phyloP scores from a whole-genome alignment of 2,329 filamentous ascomycete species.

The Westerdykella aurantiaca region DNA sequence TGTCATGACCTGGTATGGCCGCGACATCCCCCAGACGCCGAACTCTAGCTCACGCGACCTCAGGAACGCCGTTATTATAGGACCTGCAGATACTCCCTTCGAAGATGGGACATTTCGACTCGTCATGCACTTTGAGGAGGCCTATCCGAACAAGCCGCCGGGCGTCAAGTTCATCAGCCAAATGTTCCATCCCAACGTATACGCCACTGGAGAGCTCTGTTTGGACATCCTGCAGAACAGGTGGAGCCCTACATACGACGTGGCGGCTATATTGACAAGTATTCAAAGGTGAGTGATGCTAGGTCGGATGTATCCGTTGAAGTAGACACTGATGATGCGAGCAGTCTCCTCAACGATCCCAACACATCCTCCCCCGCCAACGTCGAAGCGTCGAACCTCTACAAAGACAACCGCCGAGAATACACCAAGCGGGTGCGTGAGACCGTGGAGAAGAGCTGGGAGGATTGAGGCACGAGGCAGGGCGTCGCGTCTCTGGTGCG shows the following conservation, averaged over 20 bases:
- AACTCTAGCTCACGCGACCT: constrained; percentile 20
- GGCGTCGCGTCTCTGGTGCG: not conserved
- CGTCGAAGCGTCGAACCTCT: constrained; percentile 94
- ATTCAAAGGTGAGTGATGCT: constrained; percentile 72
- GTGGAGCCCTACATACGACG: constrained; percentile 98
- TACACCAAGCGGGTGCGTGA: constrained; percentile 93
- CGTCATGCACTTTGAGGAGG: constrained; percentile 98
- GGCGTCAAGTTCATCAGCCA: constrained; percentile 97
- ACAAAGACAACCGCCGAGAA: constrained; percentile 96
- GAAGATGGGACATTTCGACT: constrained; percentile 97
- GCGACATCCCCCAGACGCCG: constrained; percentile 14
- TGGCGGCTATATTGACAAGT: constrained; percentile 92
- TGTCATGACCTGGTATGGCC: constrained; percentile 84
- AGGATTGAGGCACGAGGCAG: constrained; percentile 54
- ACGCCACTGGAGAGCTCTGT: constrained; percentile 92
- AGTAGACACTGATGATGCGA: constrained; percentile 11
- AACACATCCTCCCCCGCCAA: constrained; percentile 98
- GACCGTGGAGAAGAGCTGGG: constrained; percentile 99
- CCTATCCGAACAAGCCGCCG: constrained; percentile 97
- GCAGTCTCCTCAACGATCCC: constrained; percentile 88
- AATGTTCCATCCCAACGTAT: constrained; percentile 99
- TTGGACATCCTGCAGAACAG: constrained; percentile 95
- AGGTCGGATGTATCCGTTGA: not conserved
- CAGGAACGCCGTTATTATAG: constrained; percentile 98
- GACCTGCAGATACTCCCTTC: constrained; percentile 92